Evolutionary conservation across 164 flowering plant genomes (phyloP), one percentile per base, ranked within the genome.

Genomic region (Tetracentron sinense): DNA sequence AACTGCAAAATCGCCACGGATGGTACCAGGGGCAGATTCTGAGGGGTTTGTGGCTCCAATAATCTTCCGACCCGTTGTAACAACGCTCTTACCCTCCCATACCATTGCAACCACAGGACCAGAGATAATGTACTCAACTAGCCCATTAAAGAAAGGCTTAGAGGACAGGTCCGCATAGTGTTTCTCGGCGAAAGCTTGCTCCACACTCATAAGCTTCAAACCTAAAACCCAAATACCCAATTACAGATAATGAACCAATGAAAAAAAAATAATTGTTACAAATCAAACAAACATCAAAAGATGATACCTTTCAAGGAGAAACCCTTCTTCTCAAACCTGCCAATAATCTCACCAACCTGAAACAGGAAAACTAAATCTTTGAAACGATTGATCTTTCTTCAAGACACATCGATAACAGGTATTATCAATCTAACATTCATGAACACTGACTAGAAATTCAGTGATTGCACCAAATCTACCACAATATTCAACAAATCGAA

Each of bases 51-150:
- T 91, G 28, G 99, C 97, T 30, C 97, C 97, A 57, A 94, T 94
- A 16, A 94, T 81, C 82, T 87, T 91, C 49, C 99, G 69, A 0
- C 97, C 99, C 26, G 93, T 85, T 3, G 61, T 20, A 23, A 94
- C 92, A 44, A 89, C 93, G 57, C 70, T 74, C 81, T 94, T 86
- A 1, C 97, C 99, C 63, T 89, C 96, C 99, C 97, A 94, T n/a
- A 89, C 77, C 96, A 88, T 91, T 10, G 96, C 99, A 70, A 86
- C 91, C 38, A 94, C 97, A 3, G 97, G 96, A 5, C 99, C 96
- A 58, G 97, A 91, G 33, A 84, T 74, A 14, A 91, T 89, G 87
- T 87, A 91, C 56, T 94, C 89, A 15, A 86, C 87, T 48, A 94
- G 74, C 6, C 87, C 87, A 63, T 53, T 68, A 72, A 94, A 94